phyloP scores from a whole-genome alignment of 208 protist species.

The Leishmania lainsoni region DNA sequence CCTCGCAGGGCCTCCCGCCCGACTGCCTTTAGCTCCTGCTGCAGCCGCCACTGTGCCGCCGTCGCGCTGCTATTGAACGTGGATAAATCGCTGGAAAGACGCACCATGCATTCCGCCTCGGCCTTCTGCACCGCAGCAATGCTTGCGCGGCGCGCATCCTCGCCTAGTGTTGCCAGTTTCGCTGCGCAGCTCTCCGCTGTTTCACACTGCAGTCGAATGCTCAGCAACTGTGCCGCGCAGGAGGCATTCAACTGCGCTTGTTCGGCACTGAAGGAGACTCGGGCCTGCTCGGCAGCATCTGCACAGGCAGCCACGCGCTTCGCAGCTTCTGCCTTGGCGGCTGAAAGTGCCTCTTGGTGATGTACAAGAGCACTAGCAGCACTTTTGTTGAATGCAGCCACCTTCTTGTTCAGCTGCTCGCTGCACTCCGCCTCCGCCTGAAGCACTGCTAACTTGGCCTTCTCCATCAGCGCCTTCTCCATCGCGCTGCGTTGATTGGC shows the following conservation, averaged over 20 bases:
- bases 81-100: conserved; percentile 2
- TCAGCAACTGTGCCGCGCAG: conserved; percentile 3
- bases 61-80: conserved; percentile 12
- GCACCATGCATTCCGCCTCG: conserved; percentile 3
- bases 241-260: conserved; percentile 2
- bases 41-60: conserved; percentile 7
- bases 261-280: not conserved
- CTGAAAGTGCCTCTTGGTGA: conserved; percentile 1
- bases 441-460: not conserved
- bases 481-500: not conserved
- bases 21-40: not conserved
- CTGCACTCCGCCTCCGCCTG: conserved; percentile 11
- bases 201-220: conserved; percentile 1
- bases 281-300: conserved; percentile 1
- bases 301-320: conserved; percentile 11
- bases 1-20: not conserved
- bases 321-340: not conserved
- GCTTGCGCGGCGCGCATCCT: conserved; percentile 11
- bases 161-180: not conserved
- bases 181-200: conserved; percentile 10
- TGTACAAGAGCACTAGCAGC: not conserved
- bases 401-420: not conserved
- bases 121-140: conserved; percentile 13
- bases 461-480: not conserved
- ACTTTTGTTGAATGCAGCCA: not conserved